Base-by-base conservation (phyloP, 805 yeast species). In the Metschnikowia borealis region DNA sequence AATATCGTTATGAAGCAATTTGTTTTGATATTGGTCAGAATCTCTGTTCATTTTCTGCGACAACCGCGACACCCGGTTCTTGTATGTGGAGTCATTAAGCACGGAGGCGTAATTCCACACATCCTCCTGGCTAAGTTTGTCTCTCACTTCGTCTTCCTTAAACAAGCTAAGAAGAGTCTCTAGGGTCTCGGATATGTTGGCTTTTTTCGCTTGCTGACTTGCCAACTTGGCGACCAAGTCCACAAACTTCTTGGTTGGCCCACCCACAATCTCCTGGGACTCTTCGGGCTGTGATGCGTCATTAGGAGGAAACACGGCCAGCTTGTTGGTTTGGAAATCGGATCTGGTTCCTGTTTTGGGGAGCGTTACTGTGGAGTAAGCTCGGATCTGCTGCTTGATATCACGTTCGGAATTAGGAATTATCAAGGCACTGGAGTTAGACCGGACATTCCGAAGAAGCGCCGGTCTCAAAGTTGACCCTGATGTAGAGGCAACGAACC, bases 401-500 rank as follows among this genome's bases (percentile, higher is more conserved):
- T 54, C 55, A 29, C 48, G 44, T 20, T 50, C 50, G 31, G 50
- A 43, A 13, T 47, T 49, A 18, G 58, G 50, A 49, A 51, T 43
- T 46, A 51, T 23, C 49, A 48, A 44, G 46, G 46, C 44, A 40
- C 56, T 54, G 35, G 50, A 35, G 52, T 65, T 67, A 41, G 61
- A 59, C 50, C 71, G 64, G 33, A 71, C 73, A 51, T 71, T 71
- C 61, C 64, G 70, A 45, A 71, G 60, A 44, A 71, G 54, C 26
- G 58, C 71, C 11, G 76, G 75, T 52, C 72, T 65, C 44, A 73
- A 55, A 39, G 68, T 62, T 49, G 62, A 66, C 49, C 62, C 69
- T 17, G 75, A 66, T 55, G 70, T 71, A n/a, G 68, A 46, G 15
- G 72, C 59, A 21, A 71, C 64, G 42, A 73, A 62, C 54, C 75